phyloP scores from a whole-genome alignment of 495 filamentous ascomycete genomes.

The Xylaria intraflava region DNA sequence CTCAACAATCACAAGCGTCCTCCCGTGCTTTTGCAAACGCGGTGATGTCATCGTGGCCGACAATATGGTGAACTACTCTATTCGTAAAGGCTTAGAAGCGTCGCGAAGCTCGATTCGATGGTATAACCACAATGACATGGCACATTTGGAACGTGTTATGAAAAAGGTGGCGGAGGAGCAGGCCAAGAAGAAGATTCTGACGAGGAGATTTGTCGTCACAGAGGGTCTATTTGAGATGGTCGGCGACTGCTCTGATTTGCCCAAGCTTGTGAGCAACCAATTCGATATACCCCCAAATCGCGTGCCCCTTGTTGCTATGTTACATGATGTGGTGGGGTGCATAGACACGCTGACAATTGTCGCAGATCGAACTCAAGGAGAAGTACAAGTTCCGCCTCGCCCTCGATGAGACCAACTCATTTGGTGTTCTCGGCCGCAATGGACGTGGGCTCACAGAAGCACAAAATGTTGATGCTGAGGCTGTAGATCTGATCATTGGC shows the following conservation, averaged over 20 bases:
- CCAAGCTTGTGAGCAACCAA: slow-evolving; percentile 60
- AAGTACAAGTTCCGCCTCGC: slow-evolving; percentile 97
- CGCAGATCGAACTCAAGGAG: slow-evolving; percentile 77
- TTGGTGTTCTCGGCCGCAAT: slow-evolving; percentile 84
- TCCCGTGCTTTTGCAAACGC: slow-evolving; percentile 92
- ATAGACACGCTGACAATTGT: slow-evolving; percentile 1
- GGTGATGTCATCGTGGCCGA: slow-evolving; percentile 99
- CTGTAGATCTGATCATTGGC: slow-evolving; percentile 94
- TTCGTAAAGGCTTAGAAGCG: slow-evolving; percentile 89
- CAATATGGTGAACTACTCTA: slow-evolving; percentile 85
- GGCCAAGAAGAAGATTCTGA: slow-evolving; percentile 73
- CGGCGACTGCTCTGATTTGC: slow-evolving; percentile 79
- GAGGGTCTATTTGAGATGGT: slow-evolving; percentile 90
- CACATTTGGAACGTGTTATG: slow-evolving; percentile 82
- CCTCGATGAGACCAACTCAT: slow-evolving; percentile 94
- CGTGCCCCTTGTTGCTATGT: neutral
- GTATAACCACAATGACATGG: slow-evolving; percentile 96
- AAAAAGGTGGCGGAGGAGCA: slow-evolving; percentile 81
- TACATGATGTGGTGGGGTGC: neutral
- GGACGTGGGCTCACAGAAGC: slow-evolving; percentile 90
- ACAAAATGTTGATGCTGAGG: slow-evolving; percentile 84
- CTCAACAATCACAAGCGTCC: slow-evolving; percentile 87
- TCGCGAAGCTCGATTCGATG: slow-evolving; percentile 83
- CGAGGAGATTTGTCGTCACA: slow-evolving; percentile 90
- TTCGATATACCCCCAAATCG: neutral